phyloP scores from a whole-genome alignment of 306 rosid species.

The Cucurbita ficifolia region DNA sequence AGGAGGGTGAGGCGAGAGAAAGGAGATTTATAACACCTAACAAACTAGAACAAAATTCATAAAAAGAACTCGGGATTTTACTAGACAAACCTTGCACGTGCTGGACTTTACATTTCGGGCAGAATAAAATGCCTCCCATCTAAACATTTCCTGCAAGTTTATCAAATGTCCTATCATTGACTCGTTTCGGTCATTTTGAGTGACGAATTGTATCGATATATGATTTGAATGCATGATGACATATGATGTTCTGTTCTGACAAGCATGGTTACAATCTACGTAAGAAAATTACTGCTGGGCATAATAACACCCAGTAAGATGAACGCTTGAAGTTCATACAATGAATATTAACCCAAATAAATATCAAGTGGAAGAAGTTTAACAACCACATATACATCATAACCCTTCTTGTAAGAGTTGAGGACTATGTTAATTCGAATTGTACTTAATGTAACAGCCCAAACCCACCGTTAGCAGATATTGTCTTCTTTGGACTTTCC shows the following conservation, averaged over 20 bases:
- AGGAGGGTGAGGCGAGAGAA: background rate
- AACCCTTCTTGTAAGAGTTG: background rate
- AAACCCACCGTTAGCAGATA: no score
- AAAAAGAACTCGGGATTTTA: background rate
- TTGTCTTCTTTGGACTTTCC: no score
- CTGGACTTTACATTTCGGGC: constrained; percentile 14
- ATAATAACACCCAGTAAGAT: background rate
- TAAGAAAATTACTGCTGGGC: background rate
- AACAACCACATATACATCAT: background rate
- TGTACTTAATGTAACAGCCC: no score
- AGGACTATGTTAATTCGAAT: background rate
- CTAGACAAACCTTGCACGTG: constrained; percentile 49
- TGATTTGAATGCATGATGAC: background rate
- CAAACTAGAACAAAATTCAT: background rate
- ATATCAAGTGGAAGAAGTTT: background rate
- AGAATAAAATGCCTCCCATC: constrained; percentile 39
- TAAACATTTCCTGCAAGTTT: constrained; percentile 46
- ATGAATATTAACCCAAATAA: background rate
- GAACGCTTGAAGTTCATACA: background rate
- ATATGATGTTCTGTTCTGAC: background rate
- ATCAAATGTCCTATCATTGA: background rate
- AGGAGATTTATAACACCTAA: background rate
- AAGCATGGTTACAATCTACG: background rate
- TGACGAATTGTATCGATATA: background rate
- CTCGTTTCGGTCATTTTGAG: background rate